phyloP scores from a whole-genome alignment of 2,329 filamentous ascomycete genomes.

The Arthrobotrys pseudoclavata region DNA sequence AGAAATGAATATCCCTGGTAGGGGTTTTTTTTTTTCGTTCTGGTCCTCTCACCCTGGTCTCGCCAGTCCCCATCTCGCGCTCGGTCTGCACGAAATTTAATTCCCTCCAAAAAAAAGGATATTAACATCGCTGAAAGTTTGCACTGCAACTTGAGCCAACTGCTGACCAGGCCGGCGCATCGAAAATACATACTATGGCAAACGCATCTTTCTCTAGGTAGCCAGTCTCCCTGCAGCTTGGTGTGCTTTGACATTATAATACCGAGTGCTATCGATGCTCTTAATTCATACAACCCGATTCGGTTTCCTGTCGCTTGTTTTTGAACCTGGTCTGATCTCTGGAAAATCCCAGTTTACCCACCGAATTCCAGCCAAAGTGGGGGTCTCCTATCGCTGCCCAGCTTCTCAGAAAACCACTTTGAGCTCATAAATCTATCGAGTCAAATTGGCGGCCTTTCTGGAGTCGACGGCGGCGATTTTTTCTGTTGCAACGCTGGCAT shows the following conservation, averaged over 20 bases:
- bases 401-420: background rate
- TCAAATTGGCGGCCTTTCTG: background rate
- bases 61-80: conserved; percentile 17
- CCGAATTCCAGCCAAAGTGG: conserved; percentile 10
- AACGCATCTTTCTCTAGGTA: conserved; percentile 50
- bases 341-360: conserved; percentile 21
- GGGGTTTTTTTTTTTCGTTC: background rate
- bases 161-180: conserved; percentile 14
- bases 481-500: background rate
- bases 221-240: conserved; percentile 39
- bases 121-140: conserved; percentile 17
- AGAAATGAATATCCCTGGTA: conserved; percentile 10
- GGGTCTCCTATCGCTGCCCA: conserved; percentile 1
- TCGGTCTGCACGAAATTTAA: conserved; percentile 34
- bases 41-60: background rate
- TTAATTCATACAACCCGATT: conserved; percentile 37
- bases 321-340: conserved; percentile 44
- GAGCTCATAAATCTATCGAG: background rate
- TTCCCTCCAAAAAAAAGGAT: conserved; percentile 39
- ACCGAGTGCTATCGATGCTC: conserved; percentile 31
- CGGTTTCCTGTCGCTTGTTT: conserved; percentile 41
- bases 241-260: conserved; percentile 59
- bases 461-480: background rate
- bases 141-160: conserved; percentile 20
- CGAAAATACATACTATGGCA: conserved; percentile 4